These are phyloP conservation scores for Camelina hispida DNA, from an alignment of 345 rosid genomes.

Conservation along the genomic window DNA sequence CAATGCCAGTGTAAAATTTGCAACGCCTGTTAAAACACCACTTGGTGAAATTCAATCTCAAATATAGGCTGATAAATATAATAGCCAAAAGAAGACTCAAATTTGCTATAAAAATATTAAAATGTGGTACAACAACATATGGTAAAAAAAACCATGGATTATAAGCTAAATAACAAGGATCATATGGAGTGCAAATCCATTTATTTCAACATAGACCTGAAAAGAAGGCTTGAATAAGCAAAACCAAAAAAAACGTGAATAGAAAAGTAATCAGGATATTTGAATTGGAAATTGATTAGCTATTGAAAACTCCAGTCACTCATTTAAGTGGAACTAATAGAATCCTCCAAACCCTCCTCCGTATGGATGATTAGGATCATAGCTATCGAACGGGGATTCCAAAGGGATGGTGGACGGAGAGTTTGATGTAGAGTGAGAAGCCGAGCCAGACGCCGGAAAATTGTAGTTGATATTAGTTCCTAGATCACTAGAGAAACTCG, in stretches of 20 bases:
- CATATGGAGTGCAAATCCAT: constrained; percentile 1
- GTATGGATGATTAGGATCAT: constrained; percentile 37
- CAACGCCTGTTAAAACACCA: too few species aligned
- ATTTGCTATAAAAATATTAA: background rate
- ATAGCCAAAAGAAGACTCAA: constrained; percentile 1
- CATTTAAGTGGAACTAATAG: constrained; percentile 17
- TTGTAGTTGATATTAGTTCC: constrained; percentile 38
- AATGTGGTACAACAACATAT: constrained; percentile 2
- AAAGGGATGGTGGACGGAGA: constrained; percentile 28
- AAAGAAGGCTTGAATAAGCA: constrained; percentile 7
- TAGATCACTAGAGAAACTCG: constrained; percentile 32
- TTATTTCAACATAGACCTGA: constrained; percentile 10
- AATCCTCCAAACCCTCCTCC: constrained; percentile 40
- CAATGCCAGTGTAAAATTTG: background rate
- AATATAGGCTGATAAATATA: background rate
- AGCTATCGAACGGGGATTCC: constrained; percentile 36
- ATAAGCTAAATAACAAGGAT: constrained; percentile 12
- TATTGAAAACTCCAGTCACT: background rate
- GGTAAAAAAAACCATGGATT: background rate
- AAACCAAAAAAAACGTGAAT: constrained; percentile 3
- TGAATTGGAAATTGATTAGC: constrained; percentile 27
- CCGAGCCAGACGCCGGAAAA: constrained; percentile 40
- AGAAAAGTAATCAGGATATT: constrained; percentile 14
- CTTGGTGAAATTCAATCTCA: background rate
- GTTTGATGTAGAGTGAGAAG: constrained; percentile 40